Evolutionary conservation across 495 filamentous ascomycete species (phyloP).

Genomic region (Amorphotheca resinae): DNA sequence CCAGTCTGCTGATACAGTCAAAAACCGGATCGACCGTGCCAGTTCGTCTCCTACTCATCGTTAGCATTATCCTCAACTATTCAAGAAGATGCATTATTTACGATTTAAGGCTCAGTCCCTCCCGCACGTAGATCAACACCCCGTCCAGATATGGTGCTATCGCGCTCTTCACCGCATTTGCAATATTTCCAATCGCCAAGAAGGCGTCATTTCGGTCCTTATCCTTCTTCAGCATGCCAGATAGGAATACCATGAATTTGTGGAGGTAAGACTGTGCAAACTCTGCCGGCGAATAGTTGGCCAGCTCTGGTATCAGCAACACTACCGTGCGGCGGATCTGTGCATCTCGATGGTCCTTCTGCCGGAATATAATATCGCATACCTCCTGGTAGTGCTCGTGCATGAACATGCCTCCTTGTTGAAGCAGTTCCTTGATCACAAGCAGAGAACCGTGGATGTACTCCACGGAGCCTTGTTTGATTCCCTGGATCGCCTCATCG

Average conservation of each 20-base stretch:
- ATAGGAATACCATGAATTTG: conserved; percentile 93
- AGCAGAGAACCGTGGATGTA: conserved; percentile 84
- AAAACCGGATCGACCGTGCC: conserved; percentile 85
- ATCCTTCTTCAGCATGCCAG: conserved; percentile 88
- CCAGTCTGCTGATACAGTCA: conserved; percentile 92
- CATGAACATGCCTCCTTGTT: conserved; percentile 98
- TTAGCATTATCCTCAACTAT: conserved; percentile 3
- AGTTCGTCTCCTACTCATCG: conserved; percentile 41
- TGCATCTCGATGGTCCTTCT: conserved; percentile 82
- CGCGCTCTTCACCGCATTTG: conserved; percentile 83
- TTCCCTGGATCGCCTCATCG: conserved; percentile 63
- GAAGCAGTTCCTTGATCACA: conserved; percentile 77
- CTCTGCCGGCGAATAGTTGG: conserved; percentile 76
- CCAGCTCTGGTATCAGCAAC: conserved; percentile 80
- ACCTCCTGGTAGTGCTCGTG: conserved; percentile 73
- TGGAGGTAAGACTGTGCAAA: conserved; percentile 77
- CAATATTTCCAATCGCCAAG: conserved; percentile 87
- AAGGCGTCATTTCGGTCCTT: conserved; percentile 89
- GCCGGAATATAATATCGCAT: conserved; percentile 78
- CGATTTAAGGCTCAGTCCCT: conserved; percentile 71
- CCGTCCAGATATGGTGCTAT: conserved; percentile 93
- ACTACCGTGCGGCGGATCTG: conserved; percentile 83
- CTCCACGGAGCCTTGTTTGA: conserved; percentile 69
- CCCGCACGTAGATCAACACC: conserved; percentile 81
- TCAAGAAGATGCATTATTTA: conserved; percentile 5